phyloP scores from a whole-genome alignment of 2,329 filamentous ascomycete species.

The Coniochaeta prunicola region DNA sequence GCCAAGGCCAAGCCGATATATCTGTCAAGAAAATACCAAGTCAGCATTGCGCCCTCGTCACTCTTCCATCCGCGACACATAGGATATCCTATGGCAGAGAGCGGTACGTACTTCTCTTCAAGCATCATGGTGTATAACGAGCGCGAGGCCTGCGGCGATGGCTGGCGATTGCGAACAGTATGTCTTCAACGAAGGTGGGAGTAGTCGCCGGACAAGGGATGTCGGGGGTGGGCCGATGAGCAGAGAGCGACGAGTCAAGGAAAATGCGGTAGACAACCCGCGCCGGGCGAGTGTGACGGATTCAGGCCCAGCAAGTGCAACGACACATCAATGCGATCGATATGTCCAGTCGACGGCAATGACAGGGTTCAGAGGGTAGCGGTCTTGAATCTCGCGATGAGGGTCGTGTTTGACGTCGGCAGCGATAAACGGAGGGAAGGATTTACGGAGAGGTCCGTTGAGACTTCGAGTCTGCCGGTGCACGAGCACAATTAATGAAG shows the following conservation, averaged over 20 bases:
- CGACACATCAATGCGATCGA: conserved; percentile 1
- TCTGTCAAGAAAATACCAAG: conserved; percentile 34
- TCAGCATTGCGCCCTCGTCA: conserved; percentile 19
- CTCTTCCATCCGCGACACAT: conserved; percentile 1
- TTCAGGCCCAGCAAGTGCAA: background rate
- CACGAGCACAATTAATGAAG: conserved; percentile 3
- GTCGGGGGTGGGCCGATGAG: background rate
- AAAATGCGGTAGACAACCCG: background rate
- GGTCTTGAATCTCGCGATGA: background rate
- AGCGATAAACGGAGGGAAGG: background rate
- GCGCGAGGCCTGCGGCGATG: conserved; percentile 11
- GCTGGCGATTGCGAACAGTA: conserved; percentile 4
- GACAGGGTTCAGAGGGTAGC: background rate
- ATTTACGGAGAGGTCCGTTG: background rate
- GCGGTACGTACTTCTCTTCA: conserved; percentile 36
- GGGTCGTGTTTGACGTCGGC: background rate
- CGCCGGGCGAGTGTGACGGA: conserved; percentile 1
- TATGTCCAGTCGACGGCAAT: background rate
- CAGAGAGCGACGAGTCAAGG: background rate
- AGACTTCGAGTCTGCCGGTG: background rate
- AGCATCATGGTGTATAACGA: conserved; percentile 27
- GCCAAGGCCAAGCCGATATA: conserved; percentile 71
- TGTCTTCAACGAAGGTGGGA: background rate
- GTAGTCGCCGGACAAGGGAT: background rate
- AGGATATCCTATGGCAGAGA: background rate